Conservation (phyloP, 352 stramenopile species). For the Pythium rishiriense region DNA sequence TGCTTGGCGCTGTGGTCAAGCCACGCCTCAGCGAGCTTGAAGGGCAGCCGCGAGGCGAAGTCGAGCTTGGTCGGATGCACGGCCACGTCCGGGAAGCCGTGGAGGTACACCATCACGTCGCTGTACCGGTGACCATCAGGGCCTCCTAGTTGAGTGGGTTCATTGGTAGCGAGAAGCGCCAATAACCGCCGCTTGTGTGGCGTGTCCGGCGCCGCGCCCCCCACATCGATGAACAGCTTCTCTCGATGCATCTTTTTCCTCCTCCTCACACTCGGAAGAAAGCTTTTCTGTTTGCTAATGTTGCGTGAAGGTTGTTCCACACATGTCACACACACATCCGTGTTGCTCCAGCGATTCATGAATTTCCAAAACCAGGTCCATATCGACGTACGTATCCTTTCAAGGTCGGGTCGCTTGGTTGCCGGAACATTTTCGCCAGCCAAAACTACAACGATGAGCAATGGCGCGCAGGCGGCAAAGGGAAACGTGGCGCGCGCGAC, state of each 20-base stretch:
- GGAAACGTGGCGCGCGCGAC: slow-evolving; percentile 12
- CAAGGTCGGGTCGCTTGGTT: background rate
- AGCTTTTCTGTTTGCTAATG: background rate
- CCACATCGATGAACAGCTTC: slow-evolving; percentile 20
- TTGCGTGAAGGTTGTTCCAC: background rate
- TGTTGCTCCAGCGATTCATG: background rate
- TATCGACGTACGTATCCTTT: background rate
- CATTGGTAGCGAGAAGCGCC: slow-evolving; percentile 10
- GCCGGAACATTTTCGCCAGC: background rate
- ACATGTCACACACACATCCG: slow-evolving; percentile 2
- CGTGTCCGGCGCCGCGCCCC: background rate
- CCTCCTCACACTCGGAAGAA: too few species aligned
- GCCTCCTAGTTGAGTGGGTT: background rate
- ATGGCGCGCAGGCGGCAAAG: slow-evolving; percentile 19
- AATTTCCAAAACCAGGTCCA: background rate
- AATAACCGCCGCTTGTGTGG: slow-evolving; percentile 1
- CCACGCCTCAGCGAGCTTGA: slow-evolving; percentile 61
- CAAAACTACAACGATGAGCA: slow-evolving; percentile 19
- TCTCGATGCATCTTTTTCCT: slow-evolving; percentile 14
- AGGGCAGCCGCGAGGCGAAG: slow-evolving; percentile 56
- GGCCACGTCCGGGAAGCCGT: slow-evolving; percentile 73
- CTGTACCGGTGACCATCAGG: slow-evolving; percentile 7
- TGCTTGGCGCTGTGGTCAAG: slow-evolving; percentile 22
- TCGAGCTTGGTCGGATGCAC: slow-evolving; percentile 55
- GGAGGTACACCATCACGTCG: slow-evolving; percentile 63